Percentiles rank a stretch among this genome's conserved stretches.
Evolutionary conservation across 1,284 basidiomycete genomes (phyloP).

Genomic region (Irpex sp.): DNA sequence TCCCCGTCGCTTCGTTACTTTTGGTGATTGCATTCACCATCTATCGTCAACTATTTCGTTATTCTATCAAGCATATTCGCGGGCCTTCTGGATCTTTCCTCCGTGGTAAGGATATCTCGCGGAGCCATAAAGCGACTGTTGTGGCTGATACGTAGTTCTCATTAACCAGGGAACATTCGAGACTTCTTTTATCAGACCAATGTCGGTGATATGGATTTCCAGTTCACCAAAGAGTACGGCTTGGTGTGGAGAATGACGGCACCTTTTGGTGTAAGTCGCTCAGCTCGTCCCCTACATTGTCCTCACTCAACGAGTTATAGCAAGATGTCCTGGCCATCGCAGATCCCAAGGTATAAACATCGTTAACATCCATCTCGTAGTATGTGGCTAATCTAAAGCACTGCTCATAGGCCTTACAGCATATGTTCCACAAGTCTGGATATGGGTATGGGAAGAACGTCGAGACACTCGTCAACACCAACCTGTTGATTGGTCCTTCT

Average conservation of each 20-base stretch:
- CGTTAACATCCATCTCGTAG: not conserved
- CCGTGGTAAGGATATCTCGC: conserved; percentile 4
- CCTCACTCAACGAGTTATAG: not conserved
- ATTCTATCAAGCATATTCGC: conserved; percentile 5
- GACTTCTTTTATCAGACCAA: conserved; percentile 23
- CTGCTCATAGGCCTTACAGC: conserved; percentile 18
- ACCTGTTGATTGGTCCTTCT: conserved; percentile 17
- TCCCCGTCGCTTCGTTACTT: not conserved
- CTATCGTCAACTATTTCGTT: conserved; percentile 2
- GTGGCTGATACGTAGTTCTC: not conserved
- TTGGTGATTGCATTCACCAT: not conserved
- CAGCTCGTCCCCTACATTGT: not conserved
- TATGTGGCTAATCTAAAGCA: not conserved
- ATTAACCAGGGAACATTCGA: conserved; percentile 7
- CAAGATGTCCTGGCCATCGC: conserved; percentile 10
- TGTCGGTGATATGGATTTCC: conserved; percentile 28
- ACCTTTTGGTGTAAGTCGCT: conserved; percentile 4
- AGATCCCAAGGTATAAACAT: conserved; percentile 14
- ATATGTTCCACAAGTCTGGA: conserved; percentile 24
- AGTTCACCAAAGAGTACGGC: conserved; percentile 30
- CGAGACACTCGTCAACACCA: conserved; percentile 1
- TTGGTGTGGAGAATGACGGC: conserved; percentile 21
- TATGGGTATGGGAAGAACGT: conserved; percentile 21
- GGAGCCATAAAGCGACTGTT: not conserved
- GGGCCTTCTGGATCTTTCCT: conserved; percentile 4